phyloP scores from a whole-genome alignment of 352 stramenopile species.

The Halophytophthora polymorphica region DNA sequence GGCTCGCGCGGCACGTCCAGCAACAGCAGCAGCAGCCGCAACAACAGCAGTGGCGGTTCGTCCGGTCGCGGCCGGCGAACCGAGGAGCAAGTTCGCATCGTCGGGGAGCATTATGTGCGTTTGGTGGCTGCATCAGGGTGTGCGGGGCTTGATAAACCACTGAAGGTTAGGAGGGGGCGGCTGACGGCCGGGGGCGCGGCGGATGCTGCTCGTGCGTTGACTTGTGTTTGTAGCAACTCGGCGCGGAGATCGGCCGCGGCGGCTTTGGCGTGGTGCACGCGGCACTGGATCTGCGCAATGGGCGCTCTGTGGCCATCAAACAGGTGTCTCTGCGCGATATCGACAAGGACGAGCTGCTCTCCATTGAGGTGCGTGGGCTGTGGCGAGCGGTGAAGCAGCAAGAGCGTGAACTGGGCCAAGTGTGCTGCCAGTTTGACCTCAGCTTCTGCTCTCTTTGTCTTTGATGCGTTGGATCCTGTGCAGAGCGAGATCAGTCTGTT shows the following conservation, averaged over 20 bases:
- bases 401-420: background rate
- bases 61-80: constrained; percentile 24
- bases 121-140: background rate
- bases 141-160: background rate
- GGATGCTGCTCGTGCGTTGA: constrained; percentile 5
- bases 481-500: constrained; percentile 91
- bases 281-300: constrained; percentile 83
- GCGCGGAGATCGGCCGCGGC: constrained; percentile 88
- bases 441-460: background rate
- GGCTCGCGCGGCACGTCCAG: constrained; percentile 5
- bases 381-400: background rate
- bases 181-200: no score
- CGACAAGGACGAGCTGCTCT: constrained; percentile 78
- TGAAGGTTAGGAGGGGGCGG: background rate
- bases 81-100: constrained; percentile 62
- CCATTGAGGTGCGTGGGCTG: constrained; percentile 56
- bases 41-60: constrained; percentile 8
- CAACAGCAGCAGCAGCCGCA: constrained; percentile 6
- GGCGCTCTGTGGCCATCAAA: constrained; percentile 84
- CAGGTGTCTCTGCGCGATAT: constrained; percentile 83
- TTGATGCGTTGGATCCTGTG: constrained; percentile 5
- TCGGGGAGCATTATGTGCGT: constrained; percentile 75
- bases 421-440: background rate
- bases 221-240: constrained; percentile 74
- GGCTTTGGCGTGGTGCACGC: constrained; percentile 90